Evolutionary conservation across 768 basidiomycete species (phyloP).

Genomic region (Boletus rufocinnamomeus): DNA sequence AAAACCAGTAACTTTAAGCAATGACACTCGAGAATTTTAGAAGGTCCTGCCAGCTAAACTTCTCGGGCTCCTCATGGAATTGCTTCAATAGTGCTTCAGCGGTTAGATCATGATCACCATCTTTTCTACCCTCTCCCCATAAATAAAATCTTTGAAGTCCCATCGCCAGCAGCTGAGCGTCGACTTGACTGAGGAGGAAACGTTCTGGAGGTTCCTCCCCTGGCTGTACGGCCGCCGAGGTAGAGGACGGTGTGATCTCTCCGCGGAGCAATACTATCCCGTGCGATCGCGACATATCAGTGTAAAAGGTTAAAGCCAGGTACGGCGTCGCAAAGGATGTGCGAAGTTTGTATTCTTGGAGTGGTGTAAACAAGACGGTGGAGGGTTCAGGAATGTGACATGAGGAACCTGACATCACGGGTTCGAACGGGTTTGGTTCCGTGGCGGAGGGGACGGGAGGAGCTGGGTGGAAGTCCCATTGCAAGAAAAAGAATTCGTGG

Average conservation of each 20-base stretch:
- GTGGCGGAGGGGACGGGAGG: conserved; percentile 58
- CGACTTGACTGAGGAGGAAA: conserved; percentile 71
- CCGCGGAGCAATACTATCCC: conserved; percentile 85
- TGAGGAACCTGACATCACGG: conserved; percentile 26
- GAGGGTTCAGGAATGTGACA: conserved; percentile 53
- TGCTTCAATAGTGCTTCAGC: conserved; percentile 53
- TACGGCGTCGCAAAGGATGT: conserved; percentile 87
- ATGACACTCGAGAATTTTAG: conserved; percentile 48
- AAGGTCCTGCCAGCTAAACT: conserved; percentile 84
- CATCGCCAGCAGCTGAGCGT: conserved; percentile 82
- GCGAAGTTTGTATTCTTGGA: conserved; percentile 90
- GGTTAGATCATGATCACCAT: background rate
- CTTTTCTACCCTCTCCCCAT: conserved; percentile 44
- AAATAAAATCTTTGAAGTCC: conserved; percentile 86
- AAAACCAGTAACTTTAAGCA: conserved; percentile 6
- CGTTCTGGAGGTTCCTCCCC: conserved; percentile 31
- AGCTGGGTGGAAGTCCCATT: conserved; percentile 85
- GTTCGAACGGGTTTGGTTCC: conserved; percentile 46
- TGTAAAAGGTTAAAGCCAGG: conserved; percentile 88
- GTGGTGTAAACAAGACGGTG: conserved; percentile 88
- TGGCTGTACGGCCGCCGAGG: conserved; percentile 37
- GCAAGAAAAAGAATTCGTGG: conserved; percentile 81
- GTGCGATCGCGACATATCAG: conserved; percentile 81
- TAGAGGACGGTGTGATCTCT: conserved; percentile 77
- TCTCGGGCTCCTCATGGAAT: conserved; percentile 77